These are phyloP conservation scores for Raddia distichophylla DNA, from an alignment of 176 grass and related monocot genomes.

Conservation along the genomic window DNA sequence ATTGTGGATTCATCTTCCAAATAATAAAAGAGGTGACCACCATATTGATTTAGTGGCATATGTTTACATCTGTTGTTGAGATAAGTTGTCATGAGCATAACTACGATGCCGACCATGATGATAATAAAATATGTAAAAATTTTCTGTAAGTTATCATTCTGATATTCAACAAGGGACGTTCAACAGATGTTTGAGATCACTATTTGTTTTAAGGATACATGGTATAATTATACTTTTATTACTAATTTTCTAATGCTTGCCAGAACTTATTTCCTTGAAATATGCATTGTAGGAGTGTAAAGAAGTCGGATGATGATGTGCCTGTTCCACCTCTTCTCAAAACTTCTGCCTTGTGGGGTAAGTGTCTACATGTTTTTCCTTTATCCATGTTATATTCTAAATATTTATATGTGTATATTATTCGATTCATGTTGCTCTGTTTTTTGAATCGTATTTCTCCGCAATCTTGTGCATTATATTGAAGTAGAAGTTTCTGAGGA, in stretches of 20 bases:
- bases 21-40: background rate
- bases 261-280: conserved; percentile 30
- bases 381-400: conserved; percentile 9
- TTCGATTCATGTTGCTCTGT: conserved; percentile 6
- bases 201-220: background rate
- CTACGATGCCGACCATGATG: background rate
- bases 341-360: conserved; percentile 96
- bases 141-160: background rate
- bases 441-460: conserved; percentile 1
- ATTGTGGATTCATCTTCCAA: background rate
- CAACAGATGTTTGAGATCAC: background rate
- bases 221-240: background rate
- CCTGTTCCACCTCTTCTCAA: conserved; percentile 92
- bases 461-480: background rate
- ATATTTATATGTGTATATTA: background rate
- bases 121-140: background rate
- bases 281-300: conserved; percentile 72
- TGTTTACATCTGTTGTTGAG: background rate
- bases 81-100: background rate
- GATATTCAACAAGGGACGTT: conserved; percentile 16
- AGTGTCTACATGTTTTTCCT: background rate
- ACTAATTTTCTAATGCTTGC: background rate
- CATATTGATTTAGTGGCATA: background rate
- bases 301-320: conserved; percentile 91
- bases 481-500: conserved; percentile 11